These are phyloP conservation scores for Psilocybe mexicana DNA, from an alignment of 1,284 basidiomycete genomes.

Conservation along the genomic window DNA sequence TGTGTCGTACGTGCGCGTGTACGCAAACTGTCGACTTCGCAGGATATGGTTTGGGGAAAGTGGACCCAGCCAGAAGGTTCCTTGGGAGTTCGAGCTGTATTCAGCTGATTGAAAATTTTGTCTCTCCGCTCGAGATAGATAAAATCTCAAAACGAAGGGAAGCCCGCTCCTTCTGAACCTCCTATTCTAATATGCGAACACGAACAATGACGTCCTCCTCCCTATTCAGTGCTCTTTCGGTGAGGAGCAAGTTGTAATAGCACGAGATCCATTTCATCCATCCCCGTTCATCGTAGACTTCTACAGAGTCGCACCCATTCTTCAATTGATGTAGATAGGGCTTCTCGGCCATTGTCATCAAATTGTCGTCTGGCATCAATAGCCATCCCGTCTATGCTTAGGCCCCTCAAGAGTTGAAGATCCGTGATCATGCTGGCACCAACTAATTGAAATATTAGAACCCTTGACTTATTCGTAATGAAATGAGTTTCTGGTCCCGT, in stretches of 20 bases:
- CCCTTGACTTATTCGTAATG: no score
- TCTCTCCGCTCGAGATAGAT: not conserved
- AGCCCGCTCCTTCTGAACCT: not conserved
- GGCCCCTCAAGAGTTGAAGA: not conserved
- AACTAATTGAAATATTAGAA: no score
- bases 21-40: conserved; percentile 79
- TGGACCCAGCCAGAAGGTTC: conserved; percentile 50
- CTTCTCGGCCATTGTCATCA: not conserved
- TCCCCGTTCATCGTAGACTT: not conserved
- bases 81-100: conserved; percentile 73
- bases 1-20: conserved; percentile 72
- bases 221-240: not conserved
- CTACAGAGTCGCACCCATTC: not conserved
- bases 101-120: conserved; percentile 19
- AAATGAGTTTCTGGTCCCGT: no score
- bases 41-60: conserved; percentile 77
- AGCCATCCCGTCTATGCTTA: no score
- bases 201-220: not conserved
- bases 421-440: not conserved
- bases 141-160: not conserved
- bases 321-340: conserved; percentile 1
- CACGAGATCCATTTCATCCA: not conserved
- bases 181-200: not conserved
- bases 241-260: not conserved
- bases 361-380: not conserved